Evolutionary conservation across 108 stramenopile genomes (phyloP), one percentile per base, ranked within the genome.

Genomic region (Nitzschia putrida): DNA sequence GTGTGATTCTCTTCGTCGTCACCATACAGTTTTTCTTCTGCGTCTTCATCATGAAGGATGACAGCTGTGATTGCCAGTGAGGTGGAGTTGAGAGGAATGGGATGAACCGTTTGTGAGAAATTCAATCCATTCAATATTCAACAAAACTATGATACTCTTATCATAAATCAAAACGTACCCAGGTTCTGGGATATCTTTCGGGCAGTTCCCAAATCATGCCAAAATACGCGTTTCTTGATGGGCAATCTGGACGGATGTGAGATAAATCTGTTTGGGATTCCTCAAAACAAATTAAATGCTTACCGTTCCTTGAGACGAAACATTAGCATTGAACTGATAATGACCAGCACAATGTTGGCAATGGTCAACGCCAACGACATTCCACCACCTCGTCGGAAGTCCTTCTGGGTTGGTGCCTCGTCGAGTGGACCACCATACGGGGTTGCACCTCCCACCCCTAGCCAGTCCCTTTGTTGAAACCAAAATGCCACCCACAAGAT

Each of bases 301-400:
- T 67, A 76, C 80, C 61, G 1, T 4, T 90, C 86, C 71, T 90
- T 90, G 64, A 90, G 40, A n/a, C 73, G 68, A 69, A 92, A 89
- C 83, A 92, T 86, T 40, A 84, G 44, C 40, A 82, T 74, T 11
- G 78, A 78, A 0, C 83, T 53, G 18, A 86, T 50, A 57, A 84
- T 86, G 57, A 94, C 86, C 58, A 85, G 66, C 4, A 70, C 66
- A 64, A 94, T 88, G 73, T 94, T 94, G 26, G 83, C 87, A 8
- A 91, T 14, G 11, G 93, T 91, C 6, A 94, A 50, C 13, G 18
- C 13, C 26, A 93, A 67, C 50, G 77, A 80, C 38, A 83, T 61
- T 10, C 55, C 8, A 0, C 80, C 87, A 55, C 25, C 23, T 40
- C 44, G 8, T n/a, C 42, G 22, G 53, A 66, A 81, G 49, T 66